Evolutionary conservation across 805 yeast genomes (phyloP).

Genomic region (Schizosaccharomyces japonicus): DNA sequence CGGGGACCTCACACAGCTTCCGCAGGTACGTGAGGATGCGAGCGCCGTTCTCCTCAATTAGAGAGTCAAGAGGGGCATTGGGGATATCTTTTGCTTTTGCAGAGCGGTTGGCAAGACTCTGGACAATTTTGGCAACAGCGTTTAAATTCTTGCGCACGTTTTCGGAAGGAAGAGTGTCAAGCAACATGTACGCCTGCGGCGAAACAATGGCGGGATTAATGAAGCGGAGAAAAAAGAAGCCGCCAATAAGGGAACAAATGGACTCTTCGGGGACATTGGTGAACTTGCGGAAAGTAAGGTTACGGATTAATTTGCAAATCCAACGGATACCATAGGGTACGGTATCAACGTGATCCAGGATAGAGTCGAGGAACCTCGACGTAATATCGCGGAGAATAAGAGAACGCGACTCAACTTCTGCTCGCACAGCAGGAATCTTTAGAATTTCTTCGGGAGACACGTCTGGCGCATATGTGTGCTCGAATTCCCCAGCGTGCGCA

Average conservation of each 20-base stretch:
- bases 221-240: slow-evolving; percentile 58
- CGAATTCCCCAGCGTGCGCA: slow-evolving; percentile 8
- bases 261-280: slow-evolving; percentile 27
- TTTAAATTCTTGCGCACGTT: slow-evolving; percentile 40
- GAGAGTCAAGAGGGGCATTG: slow-evolving; percentile 13
- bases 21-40: slow-evolving; percentile 16
- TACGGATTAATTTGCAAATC: slow-evolving; percentile 42
- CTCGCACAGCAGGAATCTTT: slow-evolving; percentile 14
- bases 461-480: no score
- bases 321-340: slow-evolving; percentile 53
- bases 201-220: slow-evolving; percentile 77
- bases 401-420: slow-evolving; percentile 14
- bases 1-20: slow-evolving; percentile 20
- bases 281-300: slow-evolving; percentile 32
- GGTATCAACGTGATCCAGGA: slow-evolving; percentile 27
- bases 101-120: slow-evolving; percentile 68
- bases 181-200: slow-evolving; percentile 37
- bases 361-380: slow-evolving; percentile 23
- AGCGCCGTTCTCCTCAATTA: slow-evolving; percentile 14
- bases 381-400: slow-evolving; percentile 12
- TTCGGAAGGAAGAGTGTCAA: slow-evolving; percentile 18
- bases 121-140: slow-evolving; percentile 60
- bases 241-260: slow-evolving; percentile 34
- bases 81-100: slow-evolving; percentile 30
- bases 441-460: slow-evolving; percentile 16